A percentile compares a stretch with the other conserved stretches of the same genome.
Conservation (phyloP, 768 basidiomycete genomes). For the Trametopsis cervina region DNA sequence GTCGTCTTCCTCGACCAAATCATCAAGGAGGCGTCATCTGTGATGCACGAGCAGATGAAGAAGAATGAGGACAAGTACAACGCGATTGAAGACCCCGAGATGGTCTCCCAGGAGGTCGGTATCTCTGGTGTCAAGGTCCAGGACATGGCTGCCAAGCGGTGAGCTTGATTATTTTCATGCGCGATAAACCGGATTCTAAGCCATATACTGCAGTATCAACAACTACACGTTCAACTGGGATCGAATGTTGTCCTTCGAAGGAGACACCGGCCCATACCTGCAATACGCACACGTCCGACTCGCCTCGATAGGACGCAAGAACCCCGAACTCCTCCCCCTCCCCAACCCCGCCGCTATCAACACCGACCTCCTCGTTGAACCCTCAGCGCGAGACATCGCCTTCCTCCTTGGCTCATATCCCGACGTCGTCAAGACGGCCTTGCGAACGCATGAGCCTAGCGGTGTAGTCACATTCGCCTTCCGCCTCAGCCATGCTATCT, state of each 20-base stretch:
- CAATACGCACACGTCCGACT: conserved; percentile 96
- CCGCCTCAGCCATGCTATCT: conserved; percentile 80
- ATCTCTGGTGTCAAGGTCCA: conserved; percentile 97
- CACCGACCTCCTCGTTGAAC: conserved; percentile 57
- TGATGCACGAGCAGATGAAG: conserved; percentile 97
- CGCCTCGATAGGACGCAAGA: conserved; percentile 86
- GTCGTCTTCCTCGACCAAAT: conserved; percentile 95
- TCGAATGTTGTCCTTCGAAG: conserved; percentile 92
- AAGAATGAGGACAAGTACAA: conserved; percentile 91
- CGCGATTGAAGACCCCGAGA: conserved; percentile 81
- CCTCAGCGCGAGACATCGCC: conserved; percentile 78
- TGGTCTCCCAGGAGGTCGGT: conserved; percentile 74
- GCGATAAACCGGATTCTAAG: no score
- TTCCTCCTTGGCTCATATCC: conserved; percentile 89
- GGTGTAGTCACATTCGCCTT: conserved; percentile 90
- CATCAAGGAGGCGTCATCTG: conserved; percentile 76
- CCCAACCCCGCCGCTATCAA: conserved; percentile 64
- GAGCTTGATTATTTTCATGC: no score
- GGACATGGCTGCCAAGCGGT: conserved; percentile 94
- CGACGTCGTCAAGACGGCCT: conserved; percentile 80
- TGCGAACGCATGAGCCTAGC: conserved; percentile 83
- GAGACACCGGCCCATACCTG: conserved; percentile 92
- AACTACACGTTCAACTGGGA: conserved; percentile 96
- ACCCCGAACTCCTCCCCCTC: conserved; percentile 78
- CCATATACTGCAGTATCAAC: conserved; percentile 64